Percentiles rank a stretch among this genome's conserved stretches.
Conservation (phyloP, 1,284 basidiomycete species). For the Ustilago xerochloae region DNA sequence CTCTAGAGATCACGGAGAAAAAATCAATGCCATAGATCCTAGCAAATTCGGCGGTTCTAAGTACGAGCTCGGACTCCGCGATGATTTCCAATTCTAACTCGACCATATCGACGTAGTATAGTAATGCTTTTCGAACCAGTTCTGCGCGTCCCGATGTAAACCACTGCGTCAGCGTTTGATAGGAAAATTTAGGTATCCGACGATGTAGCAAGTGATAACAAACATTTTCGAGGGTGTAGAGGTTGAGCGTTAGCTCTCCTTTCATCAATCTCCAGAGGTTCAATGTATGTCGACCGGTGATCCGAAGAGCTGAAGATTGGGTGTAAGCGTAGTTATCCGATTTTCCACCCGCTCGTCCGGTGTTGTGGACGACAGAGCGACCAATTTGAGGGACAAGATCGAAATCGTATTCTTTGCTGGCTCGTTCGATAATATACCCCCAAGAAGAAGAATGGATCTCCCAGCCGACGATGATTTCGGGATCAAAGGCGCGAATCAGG, state of each 20-base stretch:
- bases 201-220: conserved; percentile 71
- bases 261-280: conserved; percentile 94
- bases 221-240: conserved; percentile 91
- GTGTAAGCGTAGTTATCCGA: conserved; percentile 74
- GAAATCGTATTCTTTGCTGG: conserved; percentile 65
- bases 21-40: conserved; percentile 97
- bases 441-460: conserved; percentile 88
- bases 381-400: conserved; percentile 69
- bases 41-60: conserved; percentile 80
- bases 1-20: conserved; percentile 90
- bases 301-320: conserved; percentile 84
- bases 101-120: conserved; percentile 55
- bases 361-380: conserved; percentile 59
- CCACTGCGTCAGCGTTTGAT: conserved; percentile 79
- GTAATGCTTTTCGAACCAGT: conserved; percentile 32
- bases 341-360: conserved; percentile 55
- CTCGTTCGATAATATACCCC: conserved; percentile 86
- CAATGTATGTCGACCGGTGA: conserved; percentile 87
- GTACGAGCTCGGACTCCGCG: conserved; percentile 60
- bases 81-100: conserved; percentile 58
- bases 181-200: conserved; percentile 78
- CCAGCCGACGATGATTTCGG: conserved; percentile 91
- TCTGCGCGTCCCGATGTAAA: conserved; percentile 70
- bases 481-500: conserved; percentile 81
- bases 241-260: conserved; percentile 80